phyloP scores from a whole-genome alignment of 306 rosid species.

The Lathyrus oleraceus region DNA sequence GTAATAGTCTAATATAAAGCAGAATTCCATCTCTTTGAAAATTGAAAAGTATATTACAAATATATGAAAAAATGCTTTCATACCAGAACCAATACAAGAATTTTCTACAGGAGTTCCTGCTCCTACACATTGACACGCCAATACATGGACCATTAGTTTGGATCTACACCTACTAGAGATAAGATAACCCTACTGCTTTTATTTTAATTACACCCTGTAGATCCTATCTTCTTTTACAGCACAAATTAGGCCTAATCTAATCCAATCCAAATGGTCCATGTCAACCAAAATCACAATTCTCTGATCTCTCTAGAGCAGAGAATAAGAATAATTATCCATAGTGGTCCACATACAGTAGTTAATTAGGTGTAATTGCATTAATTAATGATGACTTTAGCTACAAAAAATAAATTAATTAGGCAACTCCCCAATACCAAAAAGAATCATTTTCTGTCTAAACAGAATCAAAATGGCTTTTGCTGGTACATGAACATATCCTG shows the following conservation, averaged over 20 bases:
- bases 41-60: slow-evolving; percentile 39
- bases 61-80: slow-evolving; percentile 38
- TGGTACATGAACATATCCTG: slow-evolving; percentile 64
- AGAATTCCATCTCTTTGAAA: slow-evolving; percentile 33
- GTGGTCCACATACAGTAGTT: neutral
- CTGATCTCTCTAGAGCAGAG: neutral
- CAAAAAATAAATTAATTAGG: slow-evolving; percentile 30
- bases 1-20: neutral
- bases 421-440: slow-evolving; percentile 9
- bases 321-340: slow-evolving; percentile 18
- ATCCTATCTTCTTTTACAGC: neutral
- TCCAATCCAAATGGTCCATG: slow-evolving; percentile 25
- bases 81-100: slow-evolving; percentile 37
- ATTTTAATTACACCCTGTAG: slow-evolving; percentile 24
- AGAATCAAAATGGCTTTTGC: slow-evolving; percentile 50
- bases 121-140: slow-evolving; percentile 29
- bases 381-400: slow-evolving; percentile 26
- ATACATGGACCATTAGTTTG: slow-evolving; percentile 13
- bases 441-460: neutral
- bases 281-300: slow-evolving; percentile 11
- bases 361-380: slow-evolving; percentile 23
- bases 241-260: neutral
- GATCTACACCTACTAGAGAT: slow-evolving; percentile 19
- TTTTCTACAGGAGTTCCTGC: slow-evolving; percentile 23
- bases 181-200: slow-evolving; percentile 5